Percentiles rank a stretch among this genome's conserved stretches.
These are phyloP conservation scores for Clarireedia paspali DNA, from an alignment of 2,329 filamentous ascomycete genomes.

Conservation along the genomic window DNA sequence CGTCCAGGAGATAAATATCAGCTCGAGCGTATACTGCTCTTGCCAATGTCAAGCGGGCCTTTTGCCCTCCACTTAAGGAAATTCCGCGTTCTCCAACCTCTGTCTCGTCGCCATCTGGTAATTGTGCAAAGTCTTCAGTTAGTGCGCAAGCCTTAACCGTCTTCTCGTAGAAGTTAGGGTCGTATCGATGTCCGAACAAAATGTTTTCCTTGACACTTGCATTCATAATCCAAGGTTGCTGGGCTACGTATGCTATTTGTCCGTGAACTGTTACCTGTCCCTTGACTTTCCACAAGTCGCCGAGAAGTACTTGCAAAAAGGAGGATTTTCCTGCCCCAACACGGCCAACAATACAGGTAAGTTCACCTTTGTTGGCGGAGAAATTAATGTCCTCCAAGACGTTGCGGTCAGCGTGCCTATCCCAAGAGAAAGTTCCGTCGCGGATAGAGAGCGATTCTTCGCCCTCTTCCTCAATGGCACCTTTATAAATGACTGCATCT, in stretches of 20 bases:
- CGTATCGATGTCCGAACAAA: conserved; percentile 89
- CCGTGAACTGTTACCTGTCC: conserved; percentile 80
- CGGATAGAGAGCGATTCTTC: conserved; percentile 81
- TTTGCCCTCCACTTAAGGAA: conserved; percentile 91
- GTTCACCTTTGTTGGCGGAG: conserved; percentile 82
- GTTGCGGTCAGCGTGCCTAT: conserved; percentile 65
- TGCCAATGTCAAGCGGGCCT: conserved; percentile 84
- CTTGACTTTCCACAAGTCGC: conserved; percentile 83
- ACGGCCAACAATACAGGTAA: conserved; percentile 86
- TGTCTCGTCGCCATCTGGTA: conserved; percentile 94
- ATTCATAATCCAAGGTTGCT: conserved; percentile 95
- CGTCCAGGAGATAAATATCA: conserved; percentile 93
- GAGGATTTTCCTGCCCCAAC: conserved; percentile 97
- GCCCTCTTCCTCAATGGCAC: conserved; percentile 64
- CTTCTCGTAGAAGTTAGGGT: conserved; percentile 88
- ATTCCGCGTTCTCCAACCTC: conserved; percentile 96
- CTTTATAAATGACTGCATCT: conserved; percentile 67
- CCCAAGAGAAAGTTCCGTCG: conserved; percentile 90
- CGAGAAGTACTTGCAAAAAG: conserved; percentile 77
- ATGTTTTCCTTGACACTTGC: conserved; percentile 97
- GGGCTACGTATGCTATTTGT: conserved; percentile 81
- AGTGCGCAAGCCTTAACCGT: conserved; percentile 89
- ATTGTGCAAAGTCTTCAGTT: conserved; percentile 78
- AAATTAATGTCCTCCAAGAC: conserved; percentile 81
- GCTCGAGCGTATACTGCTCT: conserved; percentile 92